These are phyloP conservation scores for Heliocybe sulcata DNA, from an alignment of 1,284 basidiomycete species.

Conservation along the genomic window DNA sequence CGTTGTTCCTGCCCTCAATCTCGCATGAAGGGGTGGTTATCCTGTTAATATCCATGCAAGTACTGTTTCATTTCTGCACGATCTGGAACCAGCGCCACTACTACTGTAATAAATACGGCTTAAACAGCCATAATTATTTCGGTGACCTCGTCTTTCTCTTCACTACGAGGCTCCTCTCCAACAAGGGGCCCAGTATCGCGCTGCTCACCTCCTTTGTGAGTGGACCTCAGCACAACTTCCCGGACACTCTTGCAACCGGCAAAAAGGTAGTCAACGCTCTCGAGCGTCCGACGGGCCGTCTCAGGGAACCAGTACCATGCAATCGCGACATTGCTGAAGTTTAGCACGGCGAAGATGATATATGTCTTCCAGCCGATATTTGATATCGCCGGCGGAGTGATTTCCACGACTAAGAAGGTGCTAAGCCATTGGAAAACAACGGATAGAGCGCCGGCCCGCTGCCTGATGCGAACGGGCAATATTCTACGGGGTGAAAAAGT, in stretches of 20 bases:
- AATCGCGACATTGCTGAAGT: constrained; percentile 63
- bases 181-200: neutral
- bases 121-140: neutral
- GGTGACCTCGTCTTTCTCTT: neutral
- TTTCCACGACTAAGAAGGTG: neutral
- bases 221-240: neutral
- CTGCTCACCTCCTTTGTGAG: neutral
- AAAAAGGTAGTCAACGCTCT: constrained; percentile 75
- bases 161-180: neutral
- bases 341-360: constrained; percentile 75
- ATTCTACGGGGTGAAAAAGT: too few relatives aligned
- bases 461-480: neutral
- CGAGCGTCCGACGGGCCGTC: constrained; percentile 63
- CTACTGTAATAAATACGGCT: too few relatives aligned
- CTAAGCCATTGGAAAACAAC: neutral
- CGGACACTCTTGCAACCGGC: constrained; percentile 9
- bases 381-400: constrained; percentile 26
- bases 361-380: constrained; percentile 39
- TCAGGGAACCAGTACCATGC: constrained; percentile 72
- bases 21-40: too few relatives aligned
- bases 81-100: too few relatives aligned
- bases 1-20: too few relatives aligned
- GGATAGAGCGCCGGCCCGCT: neutral
- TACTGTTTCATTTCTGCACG: too few relatives aligned
- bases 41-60: too few relatives aligned